A percentile compares a stretch with the other conserved stretches of the same genome.
phyloP scores from a whole-genome alignment of 2,329 filamentous ascomycete species.

The Colletotrichum destructivum region DNA sequence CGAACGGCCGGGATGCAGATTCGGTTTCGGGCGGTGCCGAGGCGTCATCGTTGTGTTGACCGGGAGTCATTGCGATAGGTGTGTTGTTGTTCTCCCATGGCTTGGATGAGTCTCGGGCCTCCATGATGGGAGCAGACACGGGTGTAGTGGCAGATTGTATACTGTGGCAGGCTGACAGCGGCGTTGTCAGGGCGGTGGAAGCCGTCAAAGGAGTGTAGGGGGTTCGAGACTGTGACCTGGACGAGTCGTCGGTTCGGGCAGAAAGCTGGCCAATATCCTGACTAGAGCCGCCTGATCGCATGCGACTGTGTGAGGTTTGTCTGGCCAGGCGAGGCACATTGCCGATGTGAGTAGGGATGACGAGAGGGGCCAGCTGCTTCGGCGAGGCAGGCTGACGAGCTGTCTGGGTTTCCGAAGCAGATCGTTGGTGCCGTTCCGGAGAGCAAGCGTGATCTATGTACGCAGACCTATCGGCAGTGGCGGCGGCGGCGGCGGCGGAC shows the following conservation, averaged over 20 bases:
- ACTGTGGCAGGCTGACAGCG: constrained; percentile 59
- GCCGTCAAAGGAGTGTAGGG: constrained; percentile 63
- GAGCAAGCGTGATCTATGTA: constrained; percentile 22
- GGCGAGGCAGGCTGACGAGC: constrained; percentile 61
- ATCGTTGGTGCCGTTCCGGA: constrained; percentile 40
- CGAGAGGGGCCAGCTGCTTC: constrained; percentile 69
- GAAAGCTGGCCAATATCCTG: constrained; percentile 58
- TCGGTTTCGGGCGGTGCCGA: constrained; percentile 52
- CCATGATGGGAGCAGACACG: constrained; percentile 62
- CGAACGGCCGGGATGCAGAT: constrained; percentile 46
- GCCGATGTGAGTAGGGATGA: constrained; percentile 60
- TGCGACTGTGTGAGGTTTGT: constrained; percentile 61
- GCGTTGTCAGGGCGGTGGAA: constrained; percentile 58
- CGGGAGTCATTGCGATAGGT: constrained; percentile 47
- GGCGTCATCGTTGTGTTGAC: constrained; percentile 48
- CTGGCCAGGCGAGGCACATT: constrained; percentile 44
- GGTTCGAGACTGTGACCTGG: constrained; percentile 55
- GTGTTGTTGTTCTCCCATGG: constrained; percentile 57
- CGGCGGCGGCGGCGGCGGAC: constrained; percentile 47
- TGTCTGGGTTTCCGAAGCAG: constrained; percentile 37
- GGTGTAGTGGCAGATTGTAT: constrained; percentile 52
- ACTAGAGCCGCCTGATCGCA: constrained; percentile 62
- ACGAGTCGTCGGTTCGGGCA: constrained; percentile 63
- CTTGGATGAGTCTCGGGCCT: constrained; percentile 60
- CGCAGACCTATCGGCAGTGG: not conserved